Conservation (phyloP, 2,329 filamentous ascomycete species). For the Fulvia fulva region DNA sequence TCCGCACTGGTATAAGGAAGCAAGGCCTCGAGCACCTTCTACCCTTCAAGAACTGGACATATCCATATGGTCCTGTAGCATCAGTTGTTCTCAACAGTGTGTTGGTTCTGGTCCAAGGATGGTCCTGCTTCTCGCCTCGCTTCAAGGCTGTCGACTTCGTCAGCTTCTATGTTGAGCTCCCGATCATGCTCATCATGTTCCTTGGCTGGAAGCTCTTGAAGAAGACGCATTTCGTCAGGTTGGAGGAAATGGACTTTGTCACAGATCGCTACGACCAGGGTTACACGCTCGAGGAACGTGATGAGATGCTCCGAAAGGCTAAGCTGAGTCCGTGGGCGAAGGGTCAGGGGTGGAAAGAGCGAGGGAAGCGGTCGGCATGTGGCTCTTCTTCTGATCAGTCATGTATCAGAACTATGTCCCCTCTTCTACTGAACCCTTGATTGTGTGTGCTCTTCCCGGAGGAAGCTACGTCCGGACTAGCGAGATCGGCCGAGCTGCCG, state of each 20-base stretch:
- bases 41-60: conserved; percentile 64
- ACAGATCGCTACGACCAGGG: conserved; percentile 22
- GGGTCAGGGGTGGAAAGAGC: conserved; percentile 13
- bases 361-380: conserved; percentile 13
- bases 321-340: conserved; percentile 12
- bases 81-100: conserved; percentile 56
- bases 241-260: conserved; percentile 48
- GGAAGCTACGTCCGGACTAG: not conserved
- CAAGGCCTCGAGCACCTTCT: conserved; percentile 61
- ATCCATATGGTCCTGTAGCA: conserved; percentile 58
- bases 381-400: conserved; percentile 15
- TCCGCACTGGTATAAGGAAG: conserved; percentile 53
- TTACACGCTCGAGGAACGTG: conserved; percentile 16
- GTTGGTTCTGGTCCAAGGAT: conserved; percentile 61
- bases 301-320: conserved; percentile 14
- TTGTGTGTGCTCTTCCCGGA: too few species aligned
- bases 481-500: not conserved
- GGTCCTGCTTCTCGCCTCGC: conserved; percentile 57
- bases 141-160: conserved; percentile 60
- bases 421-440: too few species aligned
- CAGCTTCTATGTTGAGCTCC: conserved; percentile 58
- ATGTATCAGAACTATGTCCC: too few species aligned
- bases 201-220: conserved; percentile 53
- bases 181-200: conserved; percentile 55
- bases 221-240: conserved; percentile 44